Conservation (phyloP, 2,329 filamentous ascomycete genomes). For the Fusarium temperatum region DNA sequence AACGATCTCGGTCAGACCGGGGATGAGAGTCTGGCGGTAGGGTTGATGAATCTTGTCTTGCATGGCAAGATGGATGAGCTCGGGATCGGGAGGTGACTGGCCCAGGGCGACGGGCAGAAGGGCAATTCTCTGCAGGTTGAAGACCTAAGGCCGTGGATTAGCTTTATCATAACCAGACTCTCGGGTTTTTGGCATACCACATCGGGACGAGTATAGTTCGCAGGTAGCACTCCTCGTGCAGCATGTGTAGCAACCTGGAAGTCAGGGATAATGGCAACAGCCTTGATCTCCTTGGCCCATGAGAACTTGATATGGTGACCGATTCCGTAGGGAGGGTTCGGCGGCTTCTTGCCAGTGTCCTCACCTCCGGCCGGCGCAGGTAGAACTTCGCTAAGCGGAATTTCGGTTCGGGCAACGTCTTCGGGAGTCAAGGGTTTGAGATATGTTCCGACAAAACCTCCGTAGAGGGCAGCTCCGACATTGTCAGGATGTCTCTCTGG, state of each 20-base stretch:
- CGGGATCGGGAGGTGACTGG: constrained; percentile 87
- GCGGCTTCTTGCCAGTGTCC: constrained; percentile 87
- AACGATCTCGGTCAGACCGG: constrained; percentile 89
- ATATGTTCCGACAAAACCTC: constrained; percentile 96
- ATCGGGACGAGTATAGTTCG: constrained; percentile 80
- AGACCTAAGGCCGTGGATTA: constrained; percentile 64
- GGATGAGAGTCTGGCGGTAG: constrained; percentile 90
- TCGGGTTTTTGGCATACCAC: constrained; percentile 64
- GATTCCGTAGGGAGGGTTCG: constrained; percentile 89
- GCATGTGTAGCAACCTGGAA: constrained; percentile 96
- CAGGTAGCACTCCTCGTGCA: constrained; percentile 85
- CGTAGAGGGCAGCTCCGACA: constrained; percentile 92
- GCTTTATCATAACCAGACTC: neutral
- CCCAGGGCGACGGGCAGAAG: constrained; percentile 90
- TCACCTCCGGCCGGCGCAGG: constrained; percentile 89
- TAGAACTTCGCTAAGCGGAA: constrained; percentile 92
- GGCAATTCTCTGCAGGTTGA: constrained; percentile 94
- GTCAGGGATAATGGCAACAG: constrained; percentile 93
- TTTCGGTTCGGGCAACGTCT: constrained; percentile 90
- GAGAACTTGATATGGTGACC: constrained; percentile 96
- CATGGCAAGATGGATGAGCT: constrained; percentile 97
- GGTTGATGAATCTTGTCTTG: constrained; percentile 98
- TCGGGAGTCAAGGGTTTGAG: constrained; percentile 90
- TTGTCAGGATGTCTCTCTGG: constrained; percentile 90
- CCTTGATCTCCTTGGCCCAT: constrained; percentile 95